Conservation (phyloP, 352 stramenopile genomes). For the Pelagophyceae sp. region DNA sequence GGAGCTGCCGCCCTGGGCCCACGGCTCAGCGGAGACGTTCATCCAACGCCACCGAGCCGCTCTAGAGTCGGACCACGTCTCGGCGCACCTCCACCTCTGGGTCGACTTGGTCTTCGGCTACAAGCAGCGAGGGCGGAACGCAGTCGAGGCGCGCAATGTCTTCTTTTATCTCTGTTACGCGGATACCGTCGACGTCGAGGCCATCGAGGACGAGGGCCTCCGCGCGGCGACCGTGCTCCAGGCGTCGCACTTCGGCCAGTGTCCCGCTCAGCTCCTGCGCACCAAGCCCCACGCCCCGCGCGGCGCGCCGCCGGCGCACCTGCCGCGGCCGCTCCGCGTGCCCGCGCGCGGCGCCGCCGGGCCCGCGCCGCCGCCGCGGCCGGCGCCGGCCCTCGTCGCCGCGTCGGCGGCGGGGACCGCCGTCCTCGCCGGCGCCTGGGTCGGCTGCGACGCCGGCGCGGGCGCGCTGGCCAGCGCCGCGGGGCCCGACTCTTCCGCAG, state of each 20-base stretch:
- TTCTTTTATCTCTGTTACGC: slow-evolving; percentile 97
- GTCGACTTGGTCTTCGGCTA: slow-evolving; percentile 93
- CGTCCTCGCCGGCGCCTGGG: too few relatives aligned
- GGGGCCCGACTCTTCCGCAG: too few relatives aligned
- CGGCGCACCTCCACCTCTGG: slow-evolving; percentile 89
- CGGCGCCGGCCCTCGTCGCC: too few relatives aligned
- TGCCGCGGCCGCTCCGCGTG: too few relatives aligned
- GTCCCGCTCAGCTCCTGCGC: slow-evolving; percentile 82
- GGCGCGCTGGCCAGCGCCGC: too few relatives aligned
- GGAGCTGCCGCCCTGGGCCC: slow-evolving; percentile 80
- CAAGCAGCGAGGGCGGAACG: slow-evolving; percentile 84
- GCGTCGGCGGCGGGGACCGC: too few relatives aligned
- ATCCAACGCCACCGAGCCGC: slow-evolving; percentile 83
- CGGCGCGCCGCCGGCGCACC: background rate
- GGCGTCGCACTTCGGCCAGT: slow-evolving; percentile 97
- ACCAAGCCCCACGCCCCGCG: slow-evolving; percentile 44
- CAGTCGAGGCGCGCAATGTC: slow-evolving; percentile 86
- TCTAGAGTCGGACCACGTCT: slow-evolving; percentile 87
- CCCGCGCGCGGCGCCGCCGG: too few relatives aligned
- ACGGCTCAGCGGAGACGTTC: slow-evolving; percentile 82
- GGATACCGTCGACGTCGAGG: slow-evolving; percentile 59
- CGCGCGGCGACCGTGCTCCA: slow-evolving; percentile 77
- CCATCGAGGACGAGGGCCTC: slow-evolving; percentile 66
- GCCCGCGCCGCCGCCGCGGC: too few relatives aligned
- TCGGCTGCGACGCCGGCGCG: too few relatives aligned